These are phyloP conservation scores for Aspergillus wentii DNA, from an alignment of 495 filamentous ascomycete genomes.

Conservation along the genomic window DNA sequence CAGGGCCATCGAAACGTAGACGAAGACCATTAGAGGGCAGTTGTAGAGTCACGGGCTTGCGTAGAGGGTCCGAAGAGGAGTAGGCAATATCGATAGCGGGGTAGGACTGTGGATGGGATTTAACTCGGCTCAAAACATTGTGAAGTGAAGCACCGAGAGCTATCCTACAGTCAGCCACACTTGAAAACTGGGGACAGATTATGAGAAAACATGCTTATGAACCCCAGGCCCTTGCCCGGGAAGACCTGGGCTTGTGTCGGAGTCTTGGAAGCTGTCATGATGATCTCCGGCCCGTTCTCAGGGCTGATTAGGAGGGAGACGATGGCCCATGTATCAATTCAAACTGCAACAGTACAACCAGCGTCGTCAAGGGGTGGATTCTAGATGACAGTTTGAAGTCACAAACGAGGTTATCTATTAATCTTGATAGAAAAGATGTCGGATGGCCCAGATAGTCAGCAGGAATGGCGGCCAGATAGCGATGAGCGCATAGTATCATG, in stretches of 20 bases:
- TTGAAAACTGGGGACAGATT: conserved; percentile 2
- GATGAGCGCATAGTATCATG: conserved; percentile 27
- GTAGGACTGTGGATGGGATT: conserved; percentile 75
- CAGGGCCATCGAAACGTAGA: conserved; percentile 86
- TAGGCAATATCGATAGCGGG: conserved; percentile 79
- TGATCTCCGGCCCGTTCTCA: conserved; percentile 15
- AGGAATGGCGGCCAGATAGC: not conserved
- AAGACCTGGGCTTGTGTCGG: conserved; percentile 59
- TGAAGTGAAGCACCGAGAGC: conserved; percentile 87
- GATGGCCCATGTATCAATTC: no score
- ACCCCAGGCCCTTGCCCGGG: conserved; percentile 73
- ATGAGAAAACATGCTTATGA: conserved; percentile 56
- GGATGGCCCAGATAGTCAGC: conserved; percentile 4
- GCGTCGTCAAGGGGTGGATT: conserved; percentile 8
- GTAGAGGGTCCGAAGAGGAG: conserved; percentile 63
- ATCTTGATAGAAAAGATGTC: no score
- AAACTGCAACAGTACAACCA: no score
- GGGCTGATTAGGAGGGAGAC: not conserved
- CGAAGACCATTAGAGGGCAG: conserved; percentile 83
- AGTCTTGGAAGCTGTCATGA: conserved; percentile 32
- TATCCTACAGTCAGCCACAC: conserved; percentile 32
- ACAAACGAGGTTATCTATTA: conserved; percentile 10
- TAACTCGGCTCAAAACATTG: conserved; percentile 78
- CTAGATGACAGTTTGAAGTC: not conserved
- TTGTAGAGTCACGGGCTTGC: conserved; percentile 62